A percentile compares a stretch with the other conserved stretches of the same genome.
These are phyloP conservation scores for Pascua guehoae DNA, from an alignment of 1,284 basidiomycete species.

Conservation along the genomic window DNA sequence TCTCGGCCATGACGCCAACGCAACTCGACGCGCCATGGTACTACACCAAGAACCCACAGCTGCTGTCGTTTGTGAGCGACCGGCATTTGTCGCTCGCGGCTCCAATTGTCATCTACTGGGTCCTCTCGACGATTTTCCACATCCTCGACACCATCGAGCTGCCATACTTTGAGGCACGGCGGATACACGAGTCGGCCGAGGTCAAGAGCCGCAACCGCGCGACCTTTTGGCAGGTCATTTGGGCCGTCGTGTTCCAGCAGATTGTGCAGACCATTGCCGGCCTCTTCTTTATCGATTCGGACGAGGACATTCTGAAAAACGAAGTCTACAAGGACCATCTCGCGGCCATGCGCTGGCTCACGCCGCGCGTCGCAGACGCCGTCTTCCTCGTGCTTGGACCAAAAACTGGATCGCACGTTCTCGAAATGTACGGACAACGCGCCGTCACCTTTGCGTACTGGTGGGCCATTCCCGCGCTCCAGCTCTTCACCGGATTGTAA, in stretches of 20 bases:
- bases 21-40: constrained; percentile 50
- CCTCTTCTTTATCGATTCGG: constrained; percentile 63
- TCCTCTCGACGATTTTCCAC: constrained; percentile 74
- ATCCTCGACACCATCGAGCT: constrained; percentile 69
- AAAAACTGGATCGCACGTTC: constrained; percentile 42
- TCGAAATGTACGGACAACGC: constrained; percentile 54
- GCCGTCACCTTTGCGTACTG: constrained; percentile 76
- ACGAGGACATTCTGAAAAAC: constrained; percentile 37
- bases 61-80: constrained; percentile 66
- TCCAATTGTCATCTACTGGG: constrained; percentile 87
- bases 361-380: constrained; percentile 50
- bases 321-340: constrained; percentile 56
- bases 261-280: constrained; percentile 77
- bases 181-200: constrained; percentile 84
- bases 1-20: constrained; percentile 37
- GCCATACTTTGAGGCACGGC: constrained; percentile 75
- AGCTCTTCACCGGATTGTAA: constrained; percentile 79
- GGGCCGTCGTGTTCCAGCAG: constrained; percentile 81
- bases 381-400: constrained; percentile 53
- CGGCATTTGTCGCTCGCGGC: constrained; percentile 66
- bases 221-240: constrained; percentile 65
- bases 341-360: constrained; percentile 51
- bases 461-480: constrained; percentile 81
- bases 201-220: constrained; percentile 73
- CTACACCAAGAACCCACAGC: constrained; percentile 59